A percentile compares a stretch with the other conserved stretches of the same genome.
Evolutionary conservation across 2,329 filamentous ascomycete species (phyloP).

Genomic region (Taxawa tesnikishii): DNA sequence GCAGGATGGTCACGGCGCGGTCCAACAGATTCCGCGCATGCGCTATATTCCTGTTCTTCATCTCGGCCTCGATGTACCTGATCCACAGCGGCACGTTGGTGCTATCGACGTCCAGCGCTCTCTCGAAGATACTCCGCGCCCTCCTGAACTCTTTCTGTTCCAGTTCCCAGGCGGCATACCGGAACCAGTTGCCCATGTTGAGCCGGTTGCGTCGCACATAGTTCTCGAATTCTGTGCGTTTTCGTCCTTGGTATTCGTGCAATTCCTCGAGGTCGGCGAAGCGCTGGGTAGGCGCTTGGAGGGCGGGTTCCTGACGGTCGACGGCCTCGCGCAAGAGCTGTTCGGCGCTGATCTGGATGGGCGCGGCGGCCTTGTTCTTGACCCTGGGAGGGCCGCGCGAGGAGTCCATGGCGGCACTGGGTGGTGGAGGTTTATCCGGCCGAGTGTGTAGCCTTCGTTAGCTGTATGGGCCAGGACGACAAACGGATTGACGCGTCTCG

Average conservation of each 20-base stretch:
- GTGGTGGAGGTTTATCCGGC: slow-evolving; percentile 3
- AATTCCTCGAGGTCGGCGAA: slow-evolving; percentile 96
- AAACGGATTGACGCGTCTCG: too few species aligned
- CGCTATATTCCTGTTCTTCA: slow-evolving; percentile 92
- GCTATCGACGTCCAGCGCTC: slow-evolving; percentile 81
- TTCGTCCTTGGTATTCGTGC: slow-evolving; percentile 92
- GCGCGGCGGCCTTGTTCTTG: slow-evolving; percentile 96
- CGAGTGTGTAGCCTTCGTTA: too few species aligned
- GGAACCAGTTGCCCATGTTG: slow-evolving; percentile 98
- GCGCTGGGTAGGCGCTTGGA: slow-evolving; percentile 85
- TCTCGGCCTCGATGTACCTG: slow-evolving; percentile 89
- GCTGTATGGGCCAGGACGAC: too few species aligned
- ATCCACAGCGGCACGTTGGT: slow-evolving; percentile 84
- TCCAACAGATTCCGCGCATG: slow-evolving; percentile 92
- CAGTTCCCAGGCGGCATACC: slow-evolving; percentile 93
- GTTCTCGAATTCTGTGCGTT: slow-evolving; percentile 93
- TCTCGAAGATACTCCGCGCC: slow-evolving; percentile 85
- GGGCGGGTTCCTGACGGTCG: slow-evolving; percentile 78
- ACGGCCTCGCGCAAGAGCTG: slow-evolving; percentile 95
- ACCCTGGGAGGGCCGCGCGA: slow-evolving; percentile 86
- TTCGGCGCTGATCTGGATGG: slow-evolving; percentile 76
- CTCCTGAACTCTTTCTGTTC: slow-evolving; percentile 96
- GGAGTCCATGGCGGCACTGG: slow-evolving; percentile 68
- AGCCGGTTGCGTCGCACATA: slow-evolving; percentile 91
- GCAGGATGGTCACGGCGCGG: slow-evolving; percentile 83